A percentile compares a stretch with the other conserved stretches of the same genome.
phyloP scores from a whole-genome alignment of 306 rosid species.

The Datisca glomerata region DNA sequence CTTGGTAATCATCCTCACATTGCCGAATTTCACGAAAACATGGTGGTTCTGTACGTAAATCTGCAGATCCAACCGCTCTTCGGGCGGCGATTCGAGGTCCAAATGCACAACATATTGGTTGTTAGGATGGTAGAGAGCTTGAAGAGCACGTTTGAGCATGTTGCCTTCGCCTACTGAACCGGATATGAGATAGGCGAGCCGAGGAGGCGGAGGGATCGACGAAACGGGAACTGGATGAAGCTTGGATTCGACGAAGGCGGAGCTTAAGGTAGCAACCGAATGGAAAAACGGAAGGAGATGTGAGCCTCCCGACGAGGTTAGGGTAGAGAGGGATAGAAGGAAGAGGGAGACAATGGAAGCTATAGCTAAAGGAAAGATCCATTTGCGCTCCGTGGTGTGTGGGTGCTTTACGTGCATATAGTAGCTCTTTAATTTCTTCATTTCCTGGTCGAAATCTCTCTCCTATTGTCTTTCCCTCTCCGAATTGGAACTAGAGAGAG shows the following conservation, averaged over 20 bases:
- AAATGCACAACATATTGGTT: slow-evolving; percentile 63
- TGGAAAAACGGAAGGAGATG: slow-evolving; percentile 50
- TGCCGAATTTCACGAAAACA: slow-evolving; percentile 28
- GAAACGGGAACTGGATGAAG: slow-evolving; percentile 41
- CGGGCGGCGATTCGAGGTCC: slow-evolving; percentile 52
- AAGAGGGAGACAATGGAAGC: slow-evolving; percentile 48
- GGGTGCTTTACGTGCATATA: slow-evolving; percentile 50
- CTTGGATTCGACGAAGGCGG: slow-evolving; percentile 65
- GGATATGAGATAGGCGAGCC: slow-evolving; percentile 66
- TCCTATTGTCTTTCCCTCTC: too few species aligned
- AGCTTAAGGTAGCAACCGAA: slow-evolving; percentile 31
- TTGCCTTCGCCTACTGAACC: slow-evolving; percentile 71
- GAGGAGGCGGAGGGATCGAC: slow-evolving; percentile 53
- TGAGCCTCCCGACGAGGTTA: slow-evolving; percentile 42
- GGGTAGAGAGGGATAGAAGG: slow-evolving; percentile 49
- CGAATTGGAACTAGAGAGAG: too few species aligned
- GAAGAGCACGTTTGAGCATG: slow-evolving; percentile 38
- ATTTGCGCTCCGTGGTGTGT: slow-evolving; percentile 37
- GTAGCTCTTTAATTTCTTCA: slow-evolving; percentile 78
- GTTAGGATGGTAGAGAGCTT: slow-evolving; percentile 66
- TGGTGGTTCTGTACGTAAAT: slow-evolving; percentile 33
- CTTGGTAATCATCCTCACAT: slow-evolving; percentile 57
- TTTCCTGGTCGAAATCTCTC: too few species aligned
- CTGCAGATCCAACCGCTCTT: slow-evolving; percentile 64
- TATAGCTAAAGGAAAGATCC: slow-evolving; percentile 70